Evolutionary conservation across 345 rosid genomes (phyloP), one percentile per base, ranked within the genome.

Genomic region (Eutrema japonicum): DNA sequence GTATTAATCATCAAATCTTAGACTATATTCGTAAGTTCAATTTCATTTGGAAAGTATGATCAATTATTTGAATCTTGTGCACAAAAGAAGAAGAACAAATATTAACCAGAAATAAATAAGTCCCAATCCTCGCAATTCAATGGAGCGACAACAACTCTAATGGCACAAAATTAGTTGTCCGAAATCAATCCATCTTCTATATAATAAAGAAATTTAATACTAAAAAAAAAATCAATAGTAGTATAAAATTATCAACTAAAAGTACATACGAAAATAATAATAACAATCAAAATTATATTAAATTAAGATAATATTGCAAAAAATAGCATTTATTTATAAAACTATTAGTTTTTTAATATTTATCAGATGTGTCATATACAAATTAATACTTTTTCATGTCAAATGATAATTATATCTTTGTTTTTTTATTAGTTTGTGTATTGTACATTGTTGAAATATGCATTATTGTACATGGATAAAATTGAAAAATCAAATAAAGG

Each of bases 161-260:
- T 66, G 59, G 50, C 72, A 65, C 59, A 65, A 40, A 56, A 73
- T 47, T 74, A 66, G 72, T 74, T 74, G 72, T 66, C 77, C 77
- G 51, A 36, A 61, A 14, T 16, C 51, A 40, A 29, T 2, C 32
- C 10, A 11, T n/a, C 48, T 71, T 40, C 59, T 27, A 48, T 27
- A 48, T 52, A 30, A 16, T 22, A 42, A 3, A 13, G 32, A 16
- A 49, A 35, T 35, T 30, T 18, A 32, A 22, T 18, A 18, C 0
- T 18, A 18, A 18, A 18, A 18, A 18, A 18, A 18, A 18, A 18
- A 0, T 18, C 1, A 18, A 18, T 13, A 36, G 4, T 43, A 11
- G 26, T 70, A 71, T 0, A 51, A 50, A 64, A 73, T 3, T 13
- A 54, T 29, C 64, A 42, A 55, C 35, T 36, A 71, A 2, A 7